Conservation (phyloP, 148 eudicot species). For the Spergularia bocconei region DNA sequence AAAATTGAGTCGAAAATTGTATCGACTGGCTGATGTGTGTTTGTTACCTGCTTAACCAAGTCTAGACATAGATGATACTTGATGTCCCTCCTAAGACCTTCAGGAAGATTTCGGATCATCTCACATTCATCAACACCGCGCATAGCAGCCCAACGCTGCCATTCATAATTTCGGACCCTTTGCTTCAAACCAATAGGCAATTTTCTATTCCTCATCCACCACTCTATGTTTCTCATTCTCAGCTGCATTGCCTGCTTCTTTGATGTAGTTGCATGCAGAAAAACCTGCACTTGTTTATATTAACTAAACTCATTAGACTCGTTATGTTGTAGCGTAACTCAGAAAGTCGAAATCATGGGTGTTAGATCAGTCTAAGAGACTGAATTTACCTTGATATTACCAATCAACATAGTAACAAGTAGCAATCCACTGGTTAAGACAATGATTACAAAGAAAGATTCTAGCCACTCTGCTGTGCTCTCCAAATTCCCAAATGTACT, state of each 20-base stretch:
- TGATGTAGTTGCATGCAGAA: conserved; percentile 85
- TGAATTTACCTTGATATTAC: conserved; percentile 76
- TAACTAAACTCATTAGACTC: background rate
- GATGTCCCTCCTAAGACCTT: conserved; percentile 89
- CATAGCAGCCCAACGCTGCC: conserved; percentile 98
- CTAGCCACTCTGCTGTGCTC: conserved; percentile 91
- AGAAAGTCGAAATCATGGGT: background rate
- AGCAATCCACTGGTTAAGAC: conserved; percentile 82
- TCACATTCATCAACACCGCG: conserved; percentile 94
- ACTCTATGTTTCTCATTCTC: conserved; percentile 90
- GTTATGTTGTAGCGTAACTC: background rate
- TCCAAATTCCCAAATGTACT: conserved; percentile 94
- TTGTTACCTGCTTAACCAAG: conserved; percentile 73
- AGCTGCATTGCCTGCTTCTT: conserved; percentile 92
- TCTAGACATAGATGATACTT: conserved; percentile 88
- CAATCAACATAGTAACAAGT: conserved; percentile 94
- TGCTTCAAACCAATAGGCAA: conserved; percentile 61
- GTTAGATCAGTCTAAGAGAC: background rate
- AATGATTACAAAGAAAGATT: conserved; percentile 74
- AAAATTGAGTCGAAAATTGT: too few relatives aligned
- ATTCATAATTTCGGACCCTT: conserved; percentile 79
- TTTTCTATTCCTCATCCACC: conserved; percentile 93
- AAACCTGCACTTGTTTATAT: conserved; percentile 45
- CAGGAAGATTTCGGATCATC: conserved; percentile 87
- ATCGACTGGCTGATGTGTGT: too few relatives aligned